A percentile compares a stretch with the other conserved stretches of the same genome.
phyloP scores from a whole-genome alignment of 176 grass and related monocot species.

The Neostapfia colusana region DNA sequence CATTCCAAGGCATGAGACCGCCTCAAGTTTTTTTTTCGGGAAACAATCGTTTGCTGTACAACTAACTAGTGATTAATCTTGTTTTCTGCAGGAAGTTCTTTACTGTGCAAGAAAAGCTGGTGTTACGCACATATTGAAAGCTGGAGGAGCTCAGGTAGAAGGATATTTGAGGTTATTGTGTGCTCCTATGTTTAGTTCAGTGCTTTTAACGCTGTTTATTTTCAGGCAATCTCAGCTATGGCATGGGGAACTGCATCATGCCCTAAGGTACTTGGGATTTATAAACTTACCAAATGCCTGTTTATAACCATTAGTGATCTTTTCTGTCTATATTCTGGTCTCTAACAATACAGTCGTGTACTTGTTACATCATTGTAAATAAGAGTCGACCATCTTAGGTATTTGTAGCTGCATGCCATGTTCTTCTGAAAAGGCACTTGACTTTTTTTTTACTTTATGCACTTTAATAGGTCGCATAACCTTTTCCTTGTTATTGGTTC shows the following conservation, averaged over 20 bases:
- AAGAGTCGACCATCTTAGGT: neutral
- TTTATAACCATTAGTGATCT: neutral
- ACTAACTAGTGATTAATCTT: slow-evolving; percentile 1
- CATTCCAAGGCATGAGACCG: neutral
- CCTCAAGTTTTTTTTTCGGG: neutral
- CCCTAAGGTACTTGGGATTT: slow-evolving; percentile 72
- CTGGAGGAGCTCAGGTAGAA: slow-evolving; percentile 90
- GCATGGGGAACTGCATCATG: slow-evolving; percentile 87
- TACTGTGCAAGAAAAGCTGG: slow-evolving; percentile 97
- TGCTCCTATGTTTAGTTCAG: neutral
- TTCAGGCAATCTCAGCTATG: slow-evolving; percentile 92
- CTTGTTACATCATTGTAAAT: slow-evolving; percentile 20
- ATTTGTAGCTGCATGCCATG: too few relatives aligned
- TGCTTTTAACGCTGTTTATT: slow-evolving; percentile 20
- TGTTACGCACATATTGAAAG: slow-evolving; percentile 90
- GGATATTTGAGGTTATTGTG: neutral
- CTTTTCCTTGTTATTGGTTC: neutral
- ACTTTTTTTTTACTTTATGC: neutral
- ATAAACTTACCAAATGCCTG: neutral
- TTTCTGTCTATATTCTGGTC: neutral
- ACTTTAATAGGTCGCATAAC: neutral
- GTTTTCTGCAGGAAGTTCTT: slow-evolving; percentile 68
- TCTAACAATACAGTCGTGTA: neutral
- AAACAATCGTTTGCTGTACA: neutral
- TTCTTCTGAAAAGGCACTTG: too few relatives aligned